These are phyloP conservation scores for Ogataea methanolica DNA, from an alignment of 805 yeast species.

Conservation along the genomic window DNA sequence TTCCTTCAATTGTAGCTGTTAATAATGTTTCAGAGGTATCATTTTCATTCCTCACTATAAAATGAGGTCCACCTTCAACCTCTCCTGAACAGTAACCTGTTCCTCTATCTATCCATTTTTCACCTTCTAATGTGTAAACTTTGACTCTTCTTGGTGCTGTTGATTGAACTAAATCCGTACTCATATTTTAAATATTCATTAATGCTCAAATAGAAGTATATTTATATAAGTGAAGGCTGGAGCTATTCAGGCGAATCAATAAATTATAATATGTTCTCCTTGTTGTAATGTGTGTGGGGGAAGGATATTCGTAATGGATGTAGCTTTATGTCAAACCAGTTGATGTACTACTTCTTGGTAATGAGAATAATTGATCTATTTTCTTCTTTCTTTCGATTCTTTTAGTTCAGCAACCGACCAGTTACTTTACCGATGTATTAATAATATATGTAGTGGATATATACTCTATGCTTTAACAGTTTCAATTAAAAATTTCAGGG, in stretches of 20 bases:
- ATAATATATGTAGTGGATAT: too few species aligned
- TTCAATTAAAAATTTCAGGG: too few species aligned
- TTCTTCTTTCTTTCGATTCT: too few species aligned
- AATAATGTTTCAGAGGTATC: constrained; percentile 55
- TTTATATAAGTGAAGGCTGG: neutral
- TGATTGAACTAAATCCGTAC: constrained; percentile 17
- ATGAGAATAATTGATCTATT: too few species aligned
- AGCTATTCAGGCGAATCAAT: neutral
- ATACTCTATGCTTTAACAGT: too few species aligned
- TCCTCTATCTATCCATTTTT: constrained; percentile 88
- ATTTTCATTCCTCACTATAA: constrained; percentile 70
- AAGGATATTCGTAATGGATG: too few species aligned
- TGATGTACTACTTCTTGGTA: too few species aligned
- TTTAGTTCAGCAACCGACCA: too few species aligned
- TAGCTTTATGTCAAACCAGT: too few species aligned
- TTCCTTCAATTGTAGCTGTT: constrained; percentile 63
- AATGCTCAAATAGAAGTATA: neutral
- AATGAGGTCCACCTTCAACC: constrained; percentile 47
- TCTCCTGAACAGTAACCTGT: constrained; percentile 88
- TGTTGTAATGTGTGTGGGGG: too few species aligned
- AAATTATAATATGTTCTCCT: too few species aligned
- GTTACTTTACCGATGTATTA: too few species aligned
- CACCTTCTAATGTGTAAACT: constrained; percentile 78
- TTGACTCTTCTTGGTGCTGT: constrained; percentile 73
- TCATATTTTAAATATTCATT: neutral